Conservation (phyloP, 768 basidiomycete genomes). For the Sarcomyxa edulis region DNA sequence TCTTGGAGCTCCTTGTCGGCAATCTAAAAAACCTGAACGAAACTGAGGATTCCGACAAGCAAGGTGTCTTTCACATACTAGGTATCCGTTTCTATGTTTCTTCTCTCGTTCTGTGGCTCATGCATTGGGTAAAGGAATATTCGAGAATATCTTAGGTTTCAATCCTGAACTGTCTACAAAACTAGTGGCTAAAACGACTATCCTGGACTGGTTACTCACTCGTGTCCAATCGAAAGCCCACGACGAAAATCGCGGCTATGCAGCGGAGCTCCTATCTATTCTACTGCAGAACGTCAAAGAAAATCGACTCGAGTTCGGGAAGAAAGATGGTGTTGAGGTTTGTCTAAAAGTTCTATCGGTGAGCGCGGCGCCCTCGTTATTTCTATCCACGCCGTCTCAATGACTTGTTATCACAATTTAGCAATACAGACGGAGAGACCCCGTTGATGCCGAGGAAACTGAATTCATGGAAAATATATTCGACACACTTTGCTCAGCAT, state of each 20-base stretch:
- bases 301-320: constrained; percentile 66
- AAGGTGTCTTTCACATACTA: constrained; percentile 92
- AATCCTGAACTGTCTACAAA: constrained; percentile 68
- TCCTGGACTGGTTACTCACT: constrained; percentile 75
- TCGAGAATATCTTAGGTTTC: constrained; percentile 90
- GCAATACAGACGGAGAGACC: constrained; percentile 87
- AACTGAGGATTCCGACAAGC: constrained; percentile 82
- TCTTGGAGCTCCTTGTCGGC: constrained; percentile 84
- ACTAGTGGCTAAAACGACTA: constrained; percentile 68
- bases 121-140: constrained; percentile 52
- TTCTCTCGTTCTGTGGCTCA: not conserved
- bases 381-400: not conserved
- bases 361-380: no score
- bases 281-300: constrained; percentile 69
- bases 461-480: constrained; percentile 99
- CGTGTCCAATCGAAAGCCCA: constrained; percentile 69
- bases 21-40: constrained; percentile 90
- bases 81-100: constrained; percentile 41
- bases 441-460: constrained; percentile 80
- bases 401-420: constrained; percentile 24
- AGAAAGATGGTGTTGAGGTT: constrained; percentile 74
- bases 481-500: constrained; percentile 80
- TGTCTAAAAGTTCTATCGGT: constrained; percentile 78
- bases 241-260: constrained; percentile 90
- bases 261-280: constrained; percentile 91